Percentiles rank a stretch among this genome's conserved stretches.
Conservation (phyloP, 2,329 filamentous ascomycete species). For the Colletotrichum tropicicola region DNA sequence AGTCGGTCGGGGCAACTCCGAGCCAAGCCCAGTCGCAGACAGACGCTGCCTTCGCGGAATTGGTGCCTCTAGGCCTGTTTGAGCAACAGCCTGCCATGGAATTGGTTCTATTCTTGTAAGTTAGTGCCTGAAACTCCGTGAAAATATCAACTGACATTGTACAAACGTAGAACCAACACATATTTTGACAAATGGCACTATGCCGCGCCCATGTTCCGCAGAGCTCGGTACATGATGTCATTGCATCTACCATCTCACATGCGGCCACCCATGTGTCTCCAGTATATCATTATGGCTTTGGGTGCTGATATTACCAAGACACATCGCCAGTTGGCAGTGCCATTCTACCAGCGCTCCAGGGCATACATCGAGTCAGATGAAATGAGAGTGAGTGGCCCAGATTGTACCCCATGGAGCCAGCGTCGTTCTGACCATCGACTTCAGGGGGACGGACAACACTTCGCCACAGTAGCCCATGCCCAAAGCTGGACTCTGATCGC, state of each 20-base stretch:
- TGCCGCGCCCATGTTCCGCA: slow-evolving; percentile 32
- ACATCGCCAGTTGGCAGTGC: slow-evolving; percentile 24
- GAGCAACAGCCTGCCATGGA: slow-evolving; percentile 39
- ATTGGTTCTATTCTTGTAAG: slow-evolving; percentile 39
- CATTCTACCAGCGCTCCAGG: slow-evolving; percentile 33
- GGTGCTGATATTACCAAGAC: slow-evolving; percentile 24
- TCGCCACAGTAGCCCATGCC: slow-evolving; percentile 67
- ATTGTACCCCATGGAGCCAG: too few relatives aligned
- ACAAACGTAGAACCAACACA: slow-evolving; percentile 14
- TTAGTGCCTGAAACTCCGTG: neutral
- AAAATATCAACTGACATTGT: neutral
- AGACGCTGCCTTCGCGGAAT: slow-evolving; percentile 21
- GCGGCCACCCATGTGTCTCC: slow-evolving; percentile 34
- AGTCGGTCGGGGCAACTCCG: too few relatives aligned
- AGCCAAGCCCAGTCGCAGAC: too few relatives aligned
- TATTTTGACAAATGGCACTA: slow-evolving; percentile 33
- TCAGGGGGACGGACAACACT: slow-evolving; percentile 29
- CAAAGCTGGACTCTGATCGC: slow-evolving; percentile 70
- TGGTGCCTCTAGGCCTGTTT: slow-evolving; percentile 38
- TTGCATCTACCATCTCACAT: slow-evolving; percentile 31
- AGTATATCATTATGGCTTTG: slow-evolving; percentile 33
- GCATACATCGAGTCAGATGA: slow-evolving; percentile 33
- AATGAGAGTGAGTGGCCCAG: slow-evolving; percentile 25
- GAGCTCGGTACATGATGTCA: slow-evolving; percentile 20
- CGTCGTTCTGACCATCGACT: too few relatives aligned